Evolutionary conservation across 768 basidiomycete genomes (phyloP).

Genomic region (Suillus variegatus): DNA sequence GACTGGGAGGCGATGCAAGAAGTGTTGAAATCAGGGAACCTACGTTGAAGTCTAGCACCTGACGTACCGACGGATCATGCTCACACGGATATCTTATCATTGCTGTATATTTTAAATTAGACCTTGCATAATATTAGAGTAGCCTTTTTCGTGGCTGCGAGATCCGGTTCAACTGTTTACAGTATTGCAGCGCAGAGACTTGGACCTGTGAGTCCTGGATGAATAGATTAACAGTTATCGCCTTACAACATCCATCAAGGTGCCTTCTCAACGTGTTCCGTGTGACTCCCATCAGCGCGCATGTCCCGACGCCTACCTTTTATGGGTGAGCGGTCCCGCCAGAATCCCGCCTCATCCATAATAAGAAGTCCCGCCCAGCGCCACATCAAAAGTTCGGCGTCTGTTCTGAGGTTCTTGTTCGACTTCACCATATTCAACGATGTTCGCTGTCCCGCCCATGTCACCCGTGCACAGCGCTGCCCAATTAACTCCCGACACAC

Average conservation of each 20-base stretch:
- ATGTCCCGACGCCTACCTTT: slow-evolving; percentile 23
- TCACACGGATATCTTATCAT: neutral
- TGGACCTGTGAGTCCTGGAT: neutral
- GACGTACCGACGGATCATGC: neutral
- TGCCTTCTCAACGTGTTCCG: too few species aligned
- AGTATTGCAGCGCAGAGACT: neutral
- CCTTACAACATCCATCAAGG: neutral
- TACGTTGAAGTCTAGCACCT: neutral
- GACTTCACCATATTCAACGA: slow-evolving; percentile 20
- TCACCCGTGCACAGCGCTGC: slow-evolving; percentile 5
- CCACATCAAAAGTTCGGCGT: slow-evolving; percentile 11
- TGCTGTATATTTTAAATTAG: neutral
- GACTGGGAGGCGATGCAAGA: slow-evolving; percentile 28
- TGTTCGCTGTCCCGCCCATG: slow-evolving; percentile 30
- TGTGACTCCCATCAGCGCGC: slow-evolving; percentile 23
- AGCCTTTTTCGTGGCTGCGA: neutral
- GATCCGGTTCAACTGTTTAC: neutral
- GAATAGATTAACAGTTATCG: neutral
- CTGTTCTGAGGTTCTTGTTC: slow-evolving; percentile 5
- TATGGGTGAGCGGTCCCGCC: slow-evolving; percentile 16
- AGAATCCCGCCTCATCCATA: slow-evolving; percentile 13
- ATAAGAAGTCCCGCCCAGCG: slow-evolving; percentile 20
- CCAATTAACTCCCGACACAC: neutral
- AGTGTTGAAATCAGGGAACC: slow-evolving; percentile 14
- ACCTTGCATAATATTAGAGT: neutral